Base-by-base conservation (phyloP, 495 filamentous ascomycete genomes). In the Tuber brumale region DNA sequence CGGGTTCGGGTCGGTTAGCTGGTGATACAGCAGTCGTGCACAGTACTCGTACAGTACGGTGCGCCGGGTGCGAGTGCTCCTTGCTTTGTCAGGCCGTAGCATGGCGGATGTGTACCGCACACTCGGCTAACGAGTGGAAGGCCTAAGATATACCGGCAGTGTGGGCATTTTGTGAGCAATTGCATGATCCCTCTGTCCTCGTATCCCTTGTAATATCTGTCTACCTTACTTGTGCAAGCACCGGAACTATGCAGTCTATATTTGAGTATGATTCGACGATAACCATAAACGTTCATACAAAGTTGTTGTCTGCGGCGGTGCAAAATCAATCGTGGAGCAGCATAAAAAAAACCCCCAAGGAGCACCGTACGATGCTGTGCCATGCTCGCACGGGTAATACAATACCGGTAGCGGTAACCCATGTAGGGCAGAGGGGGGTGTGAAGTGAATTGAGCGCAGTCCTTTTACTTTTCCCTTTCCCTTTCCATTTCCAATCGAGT, bases 81-180 rank as follows among this genome's bases (percentile, higher is more conserved):
- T 66, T 35, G 31, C 27, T 61, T 27, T 35, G 16, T 66, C 31
- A 66, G 16, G 57, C 57, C 27, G 27, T 3, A 66, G 57, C 12
- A 31, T 18, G 57, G n/a, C n/a, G 57, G 57, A 66, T 31, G 57
- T 31, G n/a, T 16, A 5, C n/a, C 31, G 57, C 31, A 27, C 3
- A n/a, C n/a, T n/a, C n/a, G n/a, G n/a, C n/a, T n/a, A n/a, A 66
- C 57, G n/a, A 66, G 57, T 66, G 57, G 57, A 18, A 66, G 57
- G 27, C 16, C 27, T 6, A 66, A 66, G 35, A 35, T 19, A 35
- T 16, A 27, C 44, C 14, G 12, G 44, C 18, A 42, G 37, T 39
- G 48, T n/a, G 51, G n/a, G 51, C n/a, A n/a, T n/a, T 61, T 12
- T 14, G 3, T 61, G 51, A 61, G 51, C 23, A 61, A 61, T 61